Evolutionary conservation across 2,329 filamentous ascomycete species (phyloP), one percentile per base, ranked within the genome.

Genomic region (Ascosphaera apis): DNA sequence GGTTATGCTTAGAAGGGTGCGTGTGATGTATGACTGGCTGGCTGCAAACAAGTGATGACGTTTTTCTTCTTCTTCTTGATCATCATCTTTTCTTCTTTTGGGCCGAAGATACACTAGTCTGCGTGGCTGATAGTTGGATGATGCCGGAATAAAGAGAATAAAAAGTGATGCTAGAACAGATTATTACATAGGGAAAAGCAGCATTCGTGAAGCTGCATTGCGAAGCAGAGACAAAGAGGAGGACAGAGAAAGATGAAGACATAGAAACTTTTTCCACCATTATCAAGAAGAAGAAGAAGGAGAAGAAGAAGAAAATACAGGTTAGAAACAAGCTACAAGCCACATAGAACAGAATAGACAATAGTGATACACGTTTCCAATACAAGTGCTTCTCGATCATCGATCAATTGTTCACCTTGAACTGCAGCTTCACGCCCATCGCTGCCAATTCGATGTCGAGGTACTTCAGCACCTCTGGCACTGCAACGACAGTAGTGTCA

Each of bases 341-440:
- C 16, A 33, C 16, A 8, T 8, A 7, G 7, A 15, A 7, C 15
- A 33, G 7, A 33, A 33, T 8, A 33, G 7, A 33, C 12, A 15
- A 33, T 12, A 33, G 16, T 7, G 16, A n/a, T n/a, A n/a, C n/a
- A 9, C 25, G n/a, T 28, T n/a, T n/a, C n/a, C 25, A n/a, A 28
- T 28, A 8, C 25, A 28, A 28, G 8, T 9, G n/a, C n/a, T n/a
- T 28, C n/a, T 8, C 8, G n/a, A 28, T n/a, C 25, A 8, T n/a
- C 25, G 25, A 31, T 11, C 12, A 58, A 44, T 58, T 56, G 41
- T 63, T 61, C 32, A 95, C 77, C 54, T 76, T 76, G 53, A 92
- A 95, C 64, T 82, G 92, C 59, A 98, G 70, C 59, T 83, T 77
- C 37, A 98, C 76, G 36, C 88, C 88, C 88, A 98, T 98, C 38